A percentile compares a stretch with the other conserved stretches of the same genome.
These are phyloP conservation scores for Colletotrichum liriopes DNA, from an alignment of 2,329 filamentous ascomycete genomes.

Conservation along the genomic window DNA sequence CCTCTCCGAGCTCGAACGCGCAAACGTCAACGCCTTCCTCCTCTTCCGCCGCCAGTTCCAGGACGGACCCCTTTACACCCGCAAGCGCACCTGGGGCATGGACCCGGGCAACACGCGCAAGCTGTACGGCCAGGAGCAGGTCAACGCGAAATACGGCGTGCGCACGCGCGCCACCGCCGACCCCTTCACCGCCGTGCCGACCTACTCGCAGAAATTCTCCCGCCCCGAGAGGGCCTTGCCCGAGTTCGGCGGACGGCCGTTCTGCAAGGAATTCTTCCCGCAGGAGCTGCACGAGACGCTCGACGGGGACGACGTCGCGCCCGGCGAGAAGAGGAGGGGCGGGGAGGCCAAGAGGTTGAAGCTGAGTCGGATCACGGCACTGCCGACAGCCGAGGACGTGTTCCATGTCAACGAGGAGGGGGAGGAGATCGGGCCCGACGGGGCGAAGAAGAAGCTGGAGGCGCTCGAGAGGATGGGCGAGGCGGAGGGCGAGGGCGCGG, in stretches of 20 bases:
- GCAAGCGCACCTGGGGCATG: slow-evolving; percentile 54
- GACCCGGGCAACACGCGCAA: slow-evolving; percentile 59
- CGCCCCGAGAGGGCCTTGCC: slow-evolving; percentile 68
- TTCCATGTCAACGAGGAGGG: slow-evolving; percentile 57
- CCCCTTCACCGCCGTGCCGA: slow-evolving; percentile 72
- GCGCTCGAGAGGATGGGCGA: slow-evolving; percentile 63
- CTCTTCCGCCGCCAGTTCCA: slow-evolving; percentile 72
- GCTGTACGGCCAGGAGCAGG: slow-evolving; percentile 71
- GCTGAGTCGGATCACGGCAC: slow-evolving; percentile 62
- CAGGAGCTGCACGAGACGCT: slow-evolving; percentile 70
- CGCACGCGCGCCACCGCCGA: slow-evolving; percentile 70
- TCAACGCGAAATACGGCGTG: slow-evolving; percentile 69
- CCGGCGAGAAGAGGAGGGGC: slow-evolving; percentile 43
- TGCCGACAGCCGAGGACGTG: slow-evolving; percentile 67
- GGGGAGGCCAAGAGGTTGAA: slow-evolving; percentile 63
- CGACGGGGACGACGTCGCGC: slow-evolving; percentile 60
- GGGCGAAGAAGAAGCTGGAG: slow-evolving; percentile 58
- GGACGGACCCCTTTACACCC: slow-evolving; percentile 70
- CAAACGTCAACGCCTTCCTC: slow-evolving; percentile 66
- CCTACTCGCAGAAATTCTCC: slow-evolving; percentile 70
- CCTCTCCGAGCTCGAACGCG: slow-evolving; percentile 61
- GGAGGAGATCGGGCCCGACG: slow-evolving; percentile 48
- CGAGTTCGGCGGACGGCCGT: slow-evolving; percentile 66
- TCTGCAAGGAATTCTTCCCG: slow-evolving; percentile 70
- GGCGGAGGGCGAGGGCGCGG: slow-evolving; percentile 65